These are phyloP conservation scores for Annulohypoxylon nitens DNA, from an alignment of 495 filamentous ascomycete species.

Conservation along the genomic window DNA sequence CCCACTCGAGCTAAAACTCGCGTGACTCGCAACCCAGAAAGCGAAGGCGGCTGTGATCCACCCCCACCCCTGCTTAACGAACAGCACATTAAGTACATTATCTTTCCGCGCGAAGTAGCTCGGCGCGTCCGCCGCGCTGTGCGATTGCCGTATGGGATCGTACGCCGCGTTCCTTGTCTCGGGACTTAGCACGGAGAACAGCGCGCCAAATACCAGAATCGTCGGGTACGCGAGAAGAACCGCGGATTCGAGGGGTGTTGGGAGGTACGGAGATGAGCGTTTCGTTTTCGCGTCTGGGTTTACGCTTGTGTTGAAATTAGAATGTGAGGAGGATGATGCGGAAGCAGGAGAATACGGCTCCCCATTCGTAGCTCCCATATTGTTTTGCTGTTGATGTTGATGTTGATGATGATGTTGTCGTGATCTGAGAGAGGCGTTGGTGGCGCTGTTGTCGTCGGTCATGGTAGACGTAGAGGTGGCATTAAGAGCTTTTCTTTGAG, in stretches of 20 bases:
- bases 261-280: slow-evolving; percentile 65
- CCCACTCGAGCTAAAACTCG: slow-evolving; percentile 50
- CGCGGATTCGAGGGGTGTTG: slow-evolving; percentile 72
- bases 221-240: slow-evolving; percentile 77
- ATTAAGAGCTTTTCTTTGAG: background rate
- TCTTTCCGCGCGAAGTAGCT: slow-evolving; percentile 93
- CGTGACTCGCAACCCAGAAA: slow-evolving; percentile 71
- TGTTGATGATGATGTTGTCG: slow-evolving; percentile 5
- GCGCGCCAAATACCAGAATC: slow-evolving; percentile 80
- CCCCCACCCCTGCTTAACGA: slow-evolving; percentile 95
- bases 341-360: background rate
- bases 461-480: slow-evolving; percentile 21
- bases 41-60: slow-evolving; percentile 84
- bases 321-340: slow-evolving; percentile 8
- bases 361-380: slow-evolving; percentile 18
- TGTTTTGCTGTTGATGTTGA: slow-evolving; percentile 6
- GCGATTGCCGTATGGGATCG: slow-evolving; percentile 66
- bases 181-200: slow-evolving; percentile 84
- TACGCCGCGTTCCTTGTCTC: slow-evolving; percentile 71
- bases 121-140: slow-evolving; percentile 69
- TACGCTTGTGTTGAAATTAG: too few relatives aligned
- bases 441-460: slow-evolving; percentile 27
- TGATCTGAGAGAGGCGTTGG: slow-evolving; percentile 25
- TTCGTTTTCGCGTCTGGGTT: slow-evolving; percentile 9
- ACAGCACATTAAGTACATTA: slow-evolving; percentile 90